Percentiles rank a stretch among this genome's conserved stretches.
Evolutionary conservation across 495 filamentous ascomycete genomes (phyloP).

Genomic region (Penicillium ochrochloron): DNA sequence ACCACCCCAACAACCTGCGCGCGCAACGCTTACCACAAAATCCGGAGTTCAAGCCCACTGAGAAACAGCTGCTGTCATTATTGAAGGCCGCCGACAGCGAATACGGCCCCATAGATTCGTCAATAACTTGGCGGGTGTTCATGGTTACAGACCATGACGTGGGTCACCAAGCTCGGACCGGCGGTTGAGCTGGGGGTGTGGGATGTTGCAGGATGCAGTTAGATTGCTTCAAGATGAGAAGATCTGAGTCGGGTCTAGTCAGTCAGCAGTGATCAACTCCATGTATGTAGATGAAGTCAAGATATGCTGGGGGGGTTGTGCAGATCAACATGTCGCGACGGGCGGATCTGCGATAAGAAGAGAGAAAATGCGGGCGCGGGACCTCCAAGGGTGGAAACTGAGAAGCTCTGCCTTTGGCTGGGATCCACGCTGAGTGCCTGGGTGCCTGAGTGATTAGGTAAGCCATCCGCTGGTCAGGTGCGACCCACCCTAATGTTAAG

Average conservation of each 20-base stretch:
- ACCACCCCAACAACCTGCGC: conserved; percentile 8
- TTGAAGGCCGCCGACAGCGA: conserved; percentile 89
- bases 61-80: conserved; percentile 82
- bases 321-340: conserved; percentile 9
- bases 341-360: conserved; percentile 35
- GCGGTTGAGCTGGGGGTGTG: conserved; percentile 4
- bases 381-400: not conserved
- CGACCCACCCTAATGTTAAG: conserved; percentile 31
- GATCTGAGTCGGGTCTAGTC: not conserved
- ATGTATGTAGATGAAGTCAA: not conserved
- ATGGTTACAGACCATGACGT: conserved; percentile 55
- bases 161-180: conserved; percentile 8
- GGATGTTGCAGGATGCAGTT: not conserved
- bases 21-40: conserved; percentile 71
- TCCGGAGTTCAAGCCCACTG: conserved; percentile 84
- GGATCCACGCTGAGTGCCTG: conserved; percentile 12
- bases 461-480: conserved; percentile 35
- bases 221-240: not conserved
- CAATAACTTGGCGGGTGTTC: conserved; percentile 89
- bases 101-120: conserved; percentile 71
- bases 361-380: conserved; percentile 20
- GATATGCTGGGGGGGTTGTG: not conserved
- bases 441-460: conserved; percentile 29
- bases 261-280: not conserved
- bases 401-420: conserved; percentile 4